Evolutionary conservation across 2,329 filamentous ascomycete genomes (phyloP).

Genomic region (Microsporum audouinii): DNA sequence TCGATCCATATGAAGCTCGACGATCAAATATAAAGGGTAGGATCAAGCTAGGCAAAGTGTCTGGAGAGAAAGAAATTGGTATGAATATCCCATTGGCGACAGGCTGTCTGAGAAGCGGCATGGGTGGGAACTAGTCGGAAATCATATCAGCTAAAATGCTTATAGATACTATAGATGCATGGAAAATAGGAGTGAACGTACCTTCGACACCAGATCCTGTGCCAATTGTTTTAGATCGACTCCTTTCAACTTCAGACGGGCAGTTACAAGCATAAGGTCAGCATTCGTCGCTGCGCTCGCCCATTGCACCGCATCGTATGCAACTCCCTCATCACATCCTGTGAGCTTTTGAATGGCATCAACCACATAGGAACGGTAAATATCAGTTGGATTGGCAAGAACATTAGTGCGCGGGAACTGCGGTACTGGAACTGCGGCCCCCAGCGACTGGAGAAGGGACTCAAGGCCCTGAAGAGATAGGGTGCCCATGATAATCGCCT

Average conservation of each 20-base stretch:
- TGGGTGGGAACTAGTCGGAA: slow-evolving; percentile 56
- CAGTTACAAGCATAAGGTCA: slow-evolving; percentile 65
- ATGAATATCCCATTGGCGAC: slow-evolving; percentile 57
- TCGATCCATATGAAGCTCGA: slow-evolving; percentile 52
- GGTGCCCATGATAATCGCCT: not conserved
- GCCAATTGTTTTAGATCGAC: slow-evolving; percentile 54
- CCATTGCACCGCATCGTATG: slow-evolving; percentile 68
- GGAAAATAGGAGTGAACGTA: slow-evolving; percentile 20
- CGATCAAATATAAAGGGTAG: slow-evolving; percentile 58
- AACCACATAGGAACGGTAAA: slow-evolving; percentile 68
- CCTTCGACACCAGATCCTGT: slow-evolving; percentile 51
- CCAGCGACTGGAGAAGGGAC: not conserved
- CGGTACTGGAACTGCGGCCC: not conserved
- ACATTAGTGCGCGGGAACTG: not conserved
- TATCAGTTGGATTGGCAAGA: slow-evolving; percentile 55
- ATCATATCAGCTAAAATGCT: not conserved
- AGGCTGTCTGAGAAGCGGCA: slow-evolving; percentile 61
- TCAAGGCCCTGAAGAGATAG: not conserved
- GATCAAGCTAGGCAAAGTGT: slow-evolving; percentile 52
- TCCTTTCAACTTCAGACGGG: slow-evolving; percentile 64
- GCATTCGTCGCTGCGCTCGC: slow-evolving; percentile 70
- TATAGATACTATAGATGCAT: not conserved
- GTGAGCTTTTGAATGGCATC: slow-evolving; percentile 56
- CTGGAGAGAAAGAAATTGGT: slow-evolving; percentile 69
- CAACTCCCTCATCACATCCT: slow-evolving; percentile 56